Evolutionary conservation across 176 grass and related monocot genomes (phyloP).

Genomic region (Musa itinerans): DNA sequence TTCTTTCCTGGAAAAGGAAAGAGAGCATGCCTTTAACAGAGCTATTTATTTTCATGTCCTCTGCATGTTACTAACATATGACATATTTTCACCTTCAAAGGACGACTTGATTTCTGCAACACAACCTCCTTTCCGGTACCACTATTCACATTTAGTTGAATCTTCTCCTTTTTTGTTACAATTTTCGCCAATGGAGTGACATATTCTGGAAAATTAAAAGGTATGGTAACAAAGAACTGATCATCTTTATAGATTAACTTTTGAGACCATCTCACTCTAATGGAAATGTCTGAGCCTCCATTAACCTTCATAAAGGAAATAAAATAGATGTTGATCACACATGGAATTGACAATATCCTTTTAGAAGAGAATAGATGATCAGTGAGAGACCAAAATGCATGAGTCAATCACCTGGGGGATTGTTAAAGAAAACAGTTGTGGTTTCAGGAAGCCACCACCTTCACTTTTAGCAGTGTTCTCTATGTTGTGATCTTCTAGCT

Average conservation of each 20-base stretch:
- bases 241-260: conserved; percentile 68
- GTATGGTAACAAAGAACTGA: conserved; percentile 59
- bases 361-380: conserved; percentile 12
- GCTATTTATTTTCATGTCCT: not conserved
- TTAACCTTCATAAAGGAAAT: conserved; percentile 39
- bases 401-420: conserved; percentile 52
- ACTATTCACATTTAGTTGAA: conserved; percentile 71
- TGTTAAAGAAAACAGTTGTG: conserved; percentile 60
- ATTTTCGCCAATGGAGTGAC: conserved; percentile 74
- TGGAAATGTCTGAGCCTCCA: conserved; percentile 71
- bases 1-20: conserved; percentile 60
- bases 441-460: conserved; percentile 51
- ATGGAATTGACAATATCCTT: not conserved
- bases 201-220: conserved; percentile 77
- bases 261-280: conserved; percentile 81
- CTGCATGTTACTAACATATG: not conserved
- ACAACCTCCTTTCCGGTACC: conserved; percentile 76
- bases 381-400: conserved; percentile 17
- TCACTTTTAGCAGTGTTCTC: conserved; percentile 30
- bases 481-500: conserved; percentile 41
- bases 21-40: not conserved
- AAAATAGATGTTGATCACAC: conserved; percentile 1
- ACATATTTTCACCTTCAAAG: conserved; percentile 55
- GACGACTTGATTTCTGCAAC: conserved; percentile 68
- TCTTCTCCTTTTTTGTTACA: conserved; percentile 82